Base-by-base conservation (phyloP, 306 rosid species). In the Corylus avellana region DNA sequence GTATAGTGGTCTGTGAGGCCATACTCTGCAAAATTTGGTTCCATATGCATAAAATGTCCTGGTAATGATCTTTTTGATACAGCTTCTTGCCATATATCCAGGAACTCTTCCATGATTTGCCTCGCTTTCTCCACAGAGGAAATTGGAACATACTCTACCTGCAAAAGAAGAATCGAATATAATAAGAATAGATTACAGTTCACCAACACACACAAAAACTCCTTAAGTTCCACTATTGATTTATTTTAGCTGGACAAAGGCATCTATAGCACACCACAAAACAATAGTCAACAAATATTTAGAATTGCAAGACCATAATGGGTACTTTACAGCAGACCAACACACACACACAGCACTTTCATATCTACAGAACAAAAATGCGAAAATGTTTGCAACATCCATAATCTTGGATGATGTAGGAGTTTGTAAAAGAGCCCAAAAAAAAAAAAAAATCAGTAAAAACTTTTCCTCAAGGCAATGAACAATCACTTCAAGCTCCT, bases 91-190 rank as follows among this genome's bases (percentile, higher is more conserved):
- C 94, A 91, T 49, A 87, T 71, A 7, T 86, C 87, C 68, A 93
- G 74, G 85, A 95, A 93, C 77, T 89, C 97, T 77, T 88, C 99
- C 92, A 95, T 84, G 25, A 93, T 66, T 82, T 84, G 94, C 85
- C 82, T 88, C 7, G 90, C 85, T 78, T 91, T 93, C 75, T 91
- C 96, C 57, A 91, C 84, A 12, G 98, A 95, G 56, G 98, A 92
- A 64, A 90, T 73, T 50, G 97, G 98, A 18, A 91, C 93, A 86
- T 95, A 93, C 89, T 93, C 98, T 48, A 93, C 83, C 98, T 95
- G 85, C 81, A 82, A 18, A 86, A 47, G 39, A 9, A 32, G 1
- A 32, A 53, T 32, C 11, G 53, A 58, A 50, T 72, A 29, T 55
- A 71, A 51, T 16, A 61, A 68, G 56, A 67, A 55, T 64, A 75